Base-by-base conservation (phyloP, 192 early-diverging fungal species). In the Borealophlyctis nickersoniae region DNA sequence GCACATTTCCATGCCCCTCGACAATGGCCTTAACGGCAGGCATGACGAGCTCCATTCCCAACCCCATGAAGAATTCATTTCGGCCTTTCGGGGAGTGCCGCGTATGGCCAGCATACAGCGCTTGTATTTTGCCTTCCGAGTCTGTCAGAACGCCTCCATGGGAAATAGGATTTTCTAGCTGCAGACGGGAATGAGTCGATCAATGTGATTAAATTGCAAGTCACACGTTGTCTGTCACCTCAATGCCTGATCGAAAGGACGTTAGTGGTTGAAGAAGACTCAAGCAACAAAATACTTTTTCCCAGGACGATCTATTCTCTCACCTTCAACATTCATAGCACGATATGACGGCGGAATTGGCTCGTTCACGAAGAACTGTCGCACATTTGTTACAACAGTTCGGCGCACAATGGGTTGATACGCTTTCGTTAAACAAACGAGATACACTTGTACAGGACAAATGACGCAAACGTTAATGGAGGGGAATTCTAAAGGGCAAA, bases 21-120 rank as follows among this genome's bases (percentile, higher is more conserved):
- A 72, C 19, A 22, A 73, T 58, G 11, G 69, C 69, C 26, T 63
- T 35, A 26, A 72, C 26, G 19, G 62, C 56, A 3, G 55, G 56
- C 23, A 59, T 14, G 7, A 66, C 65, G 19, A 65, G 22, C 14
- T 50, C 34, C 19, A 78, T 69, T 26, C 49, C 55, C 54, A 78
- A 33, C 16, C 76, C 76, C 63, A 78, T 71, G 54, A 72, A 69
- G 52, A 75, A 78, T 29, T 78, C 76, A 50, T 66, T 73, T 51
- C 53, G 56, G 4, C 73, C 63, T 52, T 75, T 75, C 13, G 72
- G 49, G n/a, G 56, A 36, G 59, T 74, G 69, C 36, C 73, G 73
- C 22, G 71, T 70, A 55, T 71, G 61, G 24, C 64, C 65, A 14
- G 71, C 64, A 52, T 67, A 70, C 0, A 77, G 49, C 4, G 72